phyloP scores from a whole-genome alignment of 768 basidiomycete species.

The Lepiota brunneoincarnata region DNA sequence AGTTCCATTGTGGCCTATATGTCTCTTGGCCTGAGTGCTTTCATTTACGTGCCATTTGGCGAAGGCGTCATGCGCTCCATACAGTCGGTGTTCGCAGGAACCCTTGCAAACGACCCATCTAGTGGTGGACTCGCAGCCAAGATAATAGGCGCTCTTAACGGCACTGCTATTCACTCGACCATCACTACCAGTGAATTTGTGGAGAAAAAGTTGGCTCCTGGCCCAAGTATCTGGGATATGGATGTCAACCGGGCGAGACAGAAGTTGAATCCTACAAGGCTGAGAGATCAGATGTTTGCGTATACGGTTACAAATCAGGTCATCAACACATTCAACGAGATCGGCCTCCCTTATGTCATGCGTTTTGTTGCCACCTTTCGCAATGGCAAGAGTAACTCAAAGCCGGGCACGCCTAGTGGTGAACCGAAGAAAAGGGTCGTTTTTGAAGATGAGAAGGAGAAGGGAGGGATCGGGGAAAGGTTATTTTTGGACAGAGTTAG shows the following conservation, averaged over 20 bases:
- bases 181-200: constrained; percentile 8
- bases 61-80: constrained; percentile 71
- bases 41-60: constrained; percentile 94
- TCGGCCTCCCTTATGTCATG: constrained; percentile 77
- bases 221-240: constrained; percentile 45
- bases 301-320: constrained; percentile 88
- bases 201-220: constrained; percentile 13
- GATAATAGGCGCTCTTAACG: constrained; percentile 27
- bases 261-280: constrained; percentile 64
- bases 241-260: constrained; percentile 46
- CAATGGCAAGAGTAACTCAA: constrained; percentile 10
- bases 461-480: constrained; percentile 62
- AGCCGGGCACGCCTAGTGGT: constrained; percentile 17
- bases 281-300: constrained; percentile 92
- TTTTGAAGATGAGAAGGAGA: constrained; percentile 66
- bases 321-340: constrained; percentile 72
- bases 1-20: constrained; percentile 89
- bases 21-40: constrained; percentile 89
- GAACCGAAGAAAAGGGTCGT: constrained; percentile 62
- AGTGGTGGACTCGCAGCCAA: constrained; percentile 18
- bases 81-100: constrained; percentile 38
- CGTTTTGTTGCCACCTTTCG: constrained; percentile 51
- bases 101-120: constrained; percentile 14
- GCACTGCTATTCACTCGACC: constrained; percentile 18
- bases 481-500: constrained; percentile 79